Evolutionary conservation across 2,329 filamentous ascomycete species (phyloP).

Genomic region (Ophiostoma fasciatum): DNA sequence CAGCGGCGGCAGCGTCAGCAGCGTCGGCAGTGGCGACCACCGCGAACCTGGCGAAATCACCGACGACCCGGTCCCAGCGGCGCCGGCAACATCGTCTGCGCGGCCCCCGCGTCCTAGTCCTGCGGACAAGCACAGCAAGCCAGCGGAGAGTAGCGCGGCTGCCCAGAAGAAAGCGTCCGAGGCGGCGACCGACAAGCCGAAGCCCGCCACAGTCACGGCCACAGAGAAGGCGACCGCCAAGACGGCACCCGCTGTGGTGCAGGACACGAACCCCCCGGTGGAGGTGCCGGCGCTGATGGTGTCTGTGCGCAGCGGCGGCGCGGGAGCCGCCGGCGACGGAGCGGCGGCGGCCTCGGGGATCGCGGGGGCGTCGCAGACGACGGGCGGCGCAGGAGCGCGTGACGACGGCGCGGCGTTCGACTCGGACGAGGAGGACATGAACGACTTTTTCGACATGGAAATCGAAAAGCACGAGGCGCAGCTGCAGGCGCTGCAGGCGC

Average conservation of each 20-base stretch:
- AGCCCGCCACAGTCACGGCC: too few species aligned
- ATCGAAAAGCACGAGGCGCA: conserved; percentile 36
- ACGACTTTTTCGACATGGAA: conserved; percentile 37
- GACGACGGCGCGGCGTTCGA: too few species aligned
- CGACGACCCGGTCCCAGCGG: conserved; percentile 16
- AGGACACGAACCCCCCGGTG: neutral
- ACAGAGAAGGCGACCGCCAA: neutral
- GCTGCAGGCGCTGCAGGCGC: conserved; percentile 29
- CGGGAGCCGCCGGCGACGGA: too few species aligned
- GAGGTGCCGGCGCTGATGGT: conserved; percentile 4
- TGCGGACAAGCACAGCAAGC: too few species aligned
- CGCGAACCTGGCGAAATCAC: conserved; percentile 32
- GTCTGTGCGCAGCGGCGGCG: conserved; percentile 7
- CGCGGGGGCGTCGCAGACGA: too few species aligned
- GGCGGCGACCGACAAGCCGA: neutral
- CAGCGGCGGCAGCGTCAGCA: too few species aligned
- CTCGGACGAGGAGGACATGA: conserved; percentile 43
- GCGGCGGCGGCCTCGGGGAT: too few species aligned
- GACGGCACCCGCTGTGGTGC: too few species aligned
- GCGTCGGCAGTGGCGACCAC: conserved; percentile 22
- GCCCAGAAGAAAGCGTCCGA: neutral
- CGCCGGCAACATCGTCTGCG: neutral
- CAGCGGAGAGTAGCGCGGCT: too few species aligned
- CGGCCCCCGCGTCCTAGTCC: too few species aligned
- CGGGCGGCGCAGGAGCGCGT: too few species aligned